Conservation (phyloP, 169 alveolate genomes). For the Cryptosporidium felis region DNA sequence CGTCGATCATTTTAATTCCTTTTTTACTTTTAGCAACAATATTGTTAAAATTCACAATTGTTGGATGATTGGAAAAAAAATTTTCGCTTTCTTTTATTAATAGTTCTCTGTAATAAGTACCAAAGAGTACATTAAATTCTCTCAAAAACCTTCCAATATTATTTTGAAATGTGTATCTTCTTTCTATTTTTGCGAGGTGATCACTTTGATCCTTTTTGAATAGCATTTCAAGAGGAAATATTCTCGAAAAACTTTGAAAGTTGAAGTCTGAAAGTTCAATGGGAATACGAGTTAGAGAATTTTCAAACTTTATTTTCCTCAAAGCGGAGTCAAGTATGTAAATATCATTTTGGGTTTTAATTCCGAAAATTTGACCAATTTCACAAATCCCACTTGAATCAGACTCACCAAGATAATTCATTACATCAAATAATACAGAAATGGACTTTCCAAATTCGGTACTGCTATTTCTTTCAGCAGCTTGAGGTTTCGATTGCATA, state of each 20-base stretch:
- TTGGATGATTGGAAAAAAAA: no score
- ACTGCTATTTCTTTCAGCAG: not conserved
- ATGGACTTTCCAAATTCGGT: not conserved
- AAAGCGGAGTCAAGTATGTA: not conserved
- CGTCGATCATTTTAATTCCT: constrained; percentile 8
- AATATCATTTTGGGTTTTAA: not conserved
- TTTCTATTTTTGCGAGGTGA: not conserved
- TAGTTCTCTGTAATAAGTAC: not conserved
- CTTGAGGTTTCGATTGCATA: not conserved
- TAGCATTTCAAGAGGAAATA: not conserved
- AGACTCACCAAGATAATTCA: not conserved
- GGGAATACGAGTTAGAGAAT: not conserved
- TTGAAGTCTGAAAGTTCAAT: constrained; percentile 9
- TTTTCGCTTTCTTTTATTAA: constrained; percentile 10
- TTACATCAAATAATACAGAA: not conserved
- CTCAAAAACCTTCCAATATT: not conserved
- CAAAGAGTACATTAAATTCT: not conserved
- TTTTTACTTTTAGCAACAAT: not conserved
- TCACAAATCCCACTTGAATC: not conserved
- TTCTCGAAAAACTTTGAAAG: not conserved
- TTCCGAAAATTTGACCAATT: constrained; percentile 15
- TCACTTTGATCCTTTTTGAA: not conserved
- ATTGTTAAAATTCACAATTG: not conserved
- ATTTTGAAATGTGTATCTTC: constrained; percentile 15
- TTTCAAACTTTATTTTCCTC: not conserved